Evolutionary conservation across 345 rosid species (phyloP).

Genomic region (Nephelium lappaceum): DNA sequence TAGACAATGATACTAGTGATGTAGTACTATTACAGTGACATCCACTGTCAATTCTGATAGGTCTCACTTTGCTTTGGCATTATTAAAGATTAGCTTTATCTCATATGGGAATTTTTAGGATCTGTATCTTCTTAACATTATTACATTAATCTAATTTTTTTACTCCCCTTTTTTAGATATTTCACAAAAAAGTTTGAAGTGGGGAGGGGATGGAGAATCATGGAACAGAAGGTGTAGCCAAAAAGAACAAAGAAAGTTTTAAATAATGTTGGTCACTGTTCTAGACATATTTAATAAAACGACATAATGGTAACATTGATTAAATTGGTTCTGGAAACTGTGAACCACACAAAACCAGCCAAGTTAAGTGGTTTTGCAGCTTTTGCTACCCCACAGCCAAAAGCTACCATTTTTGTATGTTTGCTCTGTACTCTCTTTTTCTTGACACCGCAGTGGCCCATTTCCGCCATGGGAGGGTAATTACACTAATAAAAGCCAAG

Average conservation of each 20-base stretch:
- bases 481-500: neutral
- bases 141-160: neutral
- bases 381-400: conserved; percentile 24
- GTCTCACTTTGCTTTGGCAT: neutral
- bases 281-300: neutral
- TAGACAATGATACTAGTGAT: neutral
- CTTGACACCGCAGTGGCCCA: neutral
- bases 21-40: conserved; percentile 13
- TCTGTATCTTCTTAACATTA: neutral
- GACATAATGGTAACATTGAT: conserved; percentile 4
- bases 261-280: neutral
- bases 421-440: neutral
- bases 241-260: neutral
- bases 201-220: conserved; percentile 3
- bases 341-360: neutral
- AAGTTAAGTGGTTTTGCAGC: conserved; percentile 8
- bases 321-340: neutral
- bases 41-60: conserved; percentile 12
- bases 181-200: neutral
- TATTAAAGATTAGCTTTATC: neutral
- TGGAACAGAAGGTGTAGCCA: neutral
- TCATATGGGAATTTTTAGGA: neutral
- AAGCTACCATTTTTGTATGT: neutral
- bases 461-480: neutral
- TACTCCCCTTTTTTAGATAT: neutral